Base-by-base conservation (phyloP, 2,329 filamentous ascomycete species). In the Diplocarpon rosae region DNA sequence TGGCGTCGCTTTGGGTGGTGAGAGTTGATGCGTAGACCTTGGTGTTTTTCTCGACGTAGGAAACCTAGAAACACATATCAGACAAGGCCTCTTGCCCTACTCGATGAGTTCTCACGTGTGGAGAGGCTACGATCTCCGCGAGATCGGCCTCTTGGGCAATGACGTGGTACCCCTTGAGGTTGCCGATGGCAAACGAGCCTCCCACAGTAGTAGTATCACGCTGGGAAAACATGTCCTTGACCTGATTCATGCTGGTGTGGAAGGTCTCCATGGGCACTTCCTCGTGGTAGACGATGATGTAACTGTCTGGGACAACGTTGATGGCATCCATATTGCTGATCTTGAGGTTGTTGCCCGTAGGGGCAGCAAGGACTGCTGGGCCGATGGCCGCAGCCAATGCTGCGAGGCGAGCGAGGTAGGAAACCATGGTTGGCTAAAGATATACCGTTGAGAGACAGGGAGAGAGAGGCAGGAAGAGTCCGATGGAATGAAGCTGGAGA, bases 271-370 rank as follows among this genome's bases (percentile, higher is more conserved):
- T 63, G 49, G 63, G 65, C 52, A 69, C 70, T 44, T 68, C 70
- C 51, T 66, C 66, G 60, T 80, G 76, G 66, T 79, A 81, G 46
- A 82, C 76, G 43, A 81, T 76, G 50, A 83, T 80, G 62, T 78
- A 83, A 39, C 68, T 35, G 15, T 43, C 40, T 13, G 30, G 34
- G 40, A 43, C 28, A 47, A 72, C 61, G 54, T 76, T 64, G 9
- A 52, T 52, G 43, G 68, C 69, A 28, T 68, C 61, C 2, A 67
- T 59, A 57, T 78, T 80, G 55, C 63, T 61, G 55, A 56, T 55
- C 44, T 60, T 60, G 37, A 56, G 41, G 39, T 58, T 48, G 14
- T 36, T 32, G 27, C 45, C 38, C 16, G 53, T 36, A 42, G 58
- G 58, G 9, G 56, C 55, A 24, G 46, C 56, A 29, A 56, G 51